phyloP scores from a whole-genome alignment of 179 eudicot species.

The Silene vulgaris region DNA sequence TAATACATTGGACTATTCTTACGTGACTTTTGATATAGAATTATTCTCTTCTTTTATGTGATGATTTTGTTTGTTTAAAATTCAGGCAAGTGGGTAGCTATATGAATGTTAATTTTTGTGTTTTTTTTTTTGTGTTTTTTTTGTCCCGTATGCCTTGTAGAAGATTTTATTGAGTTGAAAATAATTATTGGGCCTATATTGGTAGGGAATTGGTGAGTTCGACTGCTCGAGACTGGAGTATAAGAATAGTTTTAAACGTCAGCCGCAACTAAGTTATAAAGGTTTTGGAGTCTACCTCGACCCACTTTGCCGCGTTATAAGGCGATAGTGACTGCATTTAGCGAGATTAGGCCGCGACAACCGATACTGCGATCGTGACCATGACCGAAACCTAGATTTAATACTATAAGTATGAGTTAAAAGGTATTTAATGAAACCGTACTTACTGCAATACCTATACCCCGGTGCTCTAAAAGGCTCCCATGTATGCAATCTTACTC shows the following conservation, averaged over 20 bases:
- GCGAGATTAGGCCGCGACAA: too few species aligned
- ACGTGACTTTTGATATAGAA: not conserved
- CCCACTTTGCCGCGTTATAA: too few species aligned
- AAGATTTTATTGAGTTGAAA: not conserved
- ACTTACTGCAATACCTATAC: too few species aligned
- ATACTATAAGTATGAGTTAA: not conserved
- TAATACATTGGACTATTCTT: not conserved
- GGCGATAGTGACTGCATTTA: too few species aligned
- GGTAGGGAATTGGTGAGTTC: not conserved
- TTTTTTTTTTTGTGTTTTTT: not conserved
- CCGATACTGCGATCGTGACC: too few species aligned
- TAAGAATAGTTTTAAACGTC: too few species aligned
- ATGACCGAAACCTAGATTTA: too few species aligned
- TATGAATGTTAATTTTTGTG: not conserved
- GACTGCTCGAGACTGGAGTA: not conserved
- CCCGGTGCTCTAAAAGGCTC: too few species aligned
- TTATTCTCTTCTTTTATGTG: not conserved
- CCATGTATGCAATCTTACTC: too few species aligned
- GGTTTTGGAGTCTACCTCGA: too few species aligned
- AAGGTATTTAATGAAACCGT: too few species aligned
- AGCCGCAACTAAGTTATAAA: too few species aligned
- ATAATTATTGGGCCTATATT: not conserved
- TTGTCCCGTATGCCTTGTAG: not conserved
- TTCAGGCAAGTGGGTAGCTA: not conserved
- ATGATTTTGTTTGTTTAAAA: not conserved